Base-by-base conservation (phyloP, 2,329 filamentous ascomycete species). In the Nemania diffusa region DNA sequence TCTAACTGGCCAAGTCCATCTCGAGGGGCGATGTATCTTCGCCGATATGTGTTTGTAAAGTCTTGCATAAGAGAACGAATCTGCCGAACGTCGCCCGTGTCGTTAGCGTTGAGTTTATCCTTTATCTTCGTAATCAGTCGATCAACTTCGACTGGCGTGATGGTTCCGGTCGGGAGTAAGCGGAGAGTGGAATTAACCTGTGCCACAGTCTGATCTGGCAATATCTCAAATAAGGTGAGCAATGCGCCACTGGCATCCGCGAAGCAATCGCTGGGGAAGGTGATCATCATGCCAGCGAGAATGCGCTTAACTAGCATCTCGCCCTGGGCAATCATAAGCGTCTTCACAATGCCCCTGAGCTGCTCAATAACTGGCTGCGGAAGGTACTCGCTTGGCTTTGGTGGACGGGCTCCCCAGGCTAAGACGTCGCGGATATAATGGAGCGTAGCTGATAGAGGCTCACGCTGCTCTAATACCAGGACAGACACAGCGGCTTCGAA, bases 241-340 rank as follows among this genome's bases (percentile, higher is more conserved):
- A 99, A 82, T n/a, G 97, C 93, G 4, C 94, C 94, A 56, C 93
- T 97, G 17, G 94, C 94, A 77, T 99, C 96, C 0, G 94, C 91
- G 76, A 98, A 97, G 81, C 94, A 97, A 79, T 98, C 96, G 50
- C 92, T 89, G 0, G 96, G 97, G 81, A 99, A 99, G 0, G 92
- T 97, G 78, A 97, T 97, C 95, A 99, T 98, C 94, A 99, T 97
- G 67, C 96, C 96, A 0, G 94, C 96, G 82, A 99, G 86, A 65
- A 97, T 90, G 70, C 94, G 92, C 80, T 97, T 95, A 7, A 96
- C 90, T 29, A 99, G 84, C 63, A 89, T 83, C 75, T 93, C 90
- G 42, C 96, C 94, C 70, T 94, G 89, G 1, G 84, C 82, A 1
- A 85, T 71, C 26, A 97, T 82, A 59, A 97, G 85, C 67, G 88